phyloP scores from a whole-genome alignment of 306 rosid species.

The Pyrus communis region DNA sequence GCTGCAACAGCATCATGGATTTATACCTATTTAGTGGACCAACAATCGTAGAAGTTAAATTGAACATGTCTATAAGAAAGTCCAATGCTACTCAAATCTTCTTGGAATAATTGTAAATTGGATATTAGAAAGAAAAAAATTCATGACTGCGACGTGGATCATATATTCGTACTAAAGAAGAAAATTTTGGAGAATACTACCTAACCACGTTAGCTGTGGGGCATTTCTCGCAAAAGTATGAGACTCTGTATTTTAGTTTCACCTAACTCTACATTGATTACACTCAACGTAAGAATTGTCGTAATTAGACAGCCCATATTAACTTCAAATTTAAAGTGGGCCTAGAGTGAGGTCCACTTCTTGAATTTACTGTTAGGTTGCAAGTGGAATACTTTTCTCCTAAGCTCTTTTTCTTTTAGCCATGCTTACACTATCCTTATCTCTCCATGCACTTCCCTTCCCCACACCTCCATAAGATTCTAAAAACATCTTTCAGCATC shows the following conservation, averaged over 20 bases:
- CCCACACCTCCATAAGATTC: conserved; percentile 26
- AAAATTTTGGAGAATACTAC: not conserved
- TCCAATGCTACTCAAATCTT: conserved; percentile 26
- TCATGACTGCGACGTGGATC: not conserved
- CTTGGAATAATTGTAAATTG: not conserved
- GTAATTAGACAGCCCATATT: not conserved
- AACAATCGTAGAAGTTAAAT: conserved; percentile 22
- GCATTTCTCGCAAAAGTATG: too few species aligned
- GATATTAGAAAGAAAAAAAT: too few species aligned
- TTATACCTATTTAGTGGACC: conserved; percentile 54
- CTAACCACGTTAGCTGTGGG: too few species aligned
- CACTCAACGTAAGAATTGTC: too few species aligned
- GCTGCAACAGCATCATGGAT: conserved; percentile 29
- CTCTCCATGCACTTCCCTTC: conserved; percentile 34
- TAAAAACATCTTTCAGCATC: conserved; percentile 16
- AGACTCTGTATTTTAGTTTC: too few species aligned
- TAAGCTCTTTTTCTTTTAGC: conserved; percentile 24
- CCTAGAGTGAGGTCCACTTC: conserved; percentile 35
- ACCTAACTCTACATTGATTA: too few species aligned
- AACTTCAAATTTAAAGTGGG: conserved; percentile 5
- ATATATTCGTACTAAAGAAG: conserved; percentile 1
- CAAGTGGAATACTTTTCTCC: conserved; percentile 19
- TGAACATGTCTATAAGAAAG: conserved; percentile 31
- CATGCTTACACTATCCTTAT: conserved; percentile 36
- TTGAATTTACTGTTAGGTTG: conserved; percentile 21